Base-by-base conservation (phyloP, 2,329 filamentous ascomycete species). In the Neocucurbitaria cava region DNA sequence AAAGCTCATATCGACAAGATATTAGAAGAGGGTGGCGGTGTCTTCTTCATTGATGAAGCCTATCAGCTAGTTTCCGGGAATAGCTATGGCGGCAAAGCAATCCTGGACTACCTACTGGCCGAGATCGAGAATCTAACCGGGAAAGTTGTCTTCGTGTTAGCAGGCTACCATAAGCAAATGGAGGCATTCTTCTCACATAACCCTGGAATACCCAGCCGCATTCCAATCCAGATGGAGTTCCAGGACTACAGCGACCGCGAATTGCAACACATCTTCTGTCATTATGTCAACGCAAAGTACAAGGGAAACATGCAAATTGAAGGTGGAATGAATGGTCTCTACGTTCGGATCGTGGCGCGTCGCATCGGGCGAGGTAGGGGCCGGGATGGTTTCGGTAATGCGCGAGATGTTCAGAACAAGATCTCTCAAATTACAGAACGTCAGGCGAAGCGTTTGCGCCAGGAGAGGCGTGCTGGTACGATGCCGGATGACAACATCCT, bases 11-110 rank as follows among this genome's bases (percentile, higher is more conserved):
- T 90, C 5, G 79, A 88, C 2, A 62, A 78, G 0, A 79, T 93
- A 0, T 70, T 85, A 3, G 78, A 86, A 24, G 60, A 73, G 0
- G 86, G 84, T 0, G 90, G 89, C 0, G 90, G 90, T 0, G 87
- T 87, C 0, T 65, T 91, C 1, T 93, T 94, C 66, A 88, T 94
- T 20, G 90, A 94, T 55, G 90, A 94, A 70, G 89, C 90, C 0
- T 92, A 94, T 64, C 89, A 93, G 59, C 78, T 94, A 0, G 81
- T 85, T 0, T 85, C 84, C 0, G 83, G 83, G 0, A 83, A 85
- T 50, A 88, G 77, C 20, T 64, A 69, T 2, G 84, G 83, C 0
- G 89, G 89, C 0, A 78, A 75, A 0, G 81, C 82, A 0, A 88
- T 92, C 0, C 77, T 94, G 0, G 89, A 94, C 57, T 90, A 83